Conservation (phyloP, 805 yeast species). For the Metschnikowia lachancei region DNA sequence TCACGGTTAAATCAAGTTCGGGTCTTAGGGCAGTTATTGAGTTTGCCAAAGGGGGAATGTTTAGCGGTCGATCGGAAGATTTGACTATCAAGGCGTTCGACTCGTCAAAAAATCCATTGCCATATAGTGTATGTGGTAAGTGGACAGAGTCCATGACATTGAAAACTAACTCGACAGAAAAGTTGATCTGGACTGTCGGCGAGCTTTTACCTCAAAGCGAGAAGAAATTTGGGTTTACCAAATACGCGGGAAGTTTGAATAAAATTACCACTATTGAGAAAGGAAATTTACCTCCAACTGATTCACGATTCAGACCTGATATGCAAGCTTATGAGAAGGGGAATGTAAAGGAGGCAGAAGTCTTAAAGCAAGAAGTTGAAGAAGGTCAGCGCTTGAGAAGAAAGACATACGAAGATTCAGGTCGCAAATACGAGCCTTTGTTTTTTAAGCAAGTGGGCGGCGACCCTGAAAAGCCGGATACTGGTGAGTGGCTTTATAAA, state of each 20-base stretch:
- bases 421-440: slow-evolving; percentile 49
- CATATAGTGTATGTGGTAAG: slow-evolving; percentile 59
- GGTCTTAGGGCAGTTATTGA: slow-evolving; percentile 69
- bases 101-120: slow-evolving; percentile 31
- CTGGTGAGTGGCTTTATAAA: slow-evolving; percentile 52
- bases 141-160: slow-evolving; percentile 75
- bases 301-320: slow-evolving; percentile 89
- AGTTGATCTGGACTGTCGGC: slow-evolving; percentile 69
- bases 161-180: slow-evolving; percentile 39
- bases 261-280: slow-evolving; percentile 72
- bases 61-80: slow-evolving; percentile 77
- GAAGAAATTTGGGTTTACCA: slow-evolving; percentile 80
- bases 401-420: slow-evolving; percentile 48
- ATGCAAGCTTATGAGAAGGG: slow-evolving; percentile 69
- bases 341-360: slow-evolving; percentile 68
- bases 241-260: slow-evolving; percentile 77
- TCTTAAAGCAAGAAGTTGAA: slow-evolving; percentile 64
- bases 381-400: slow-evolving; percentile 79
- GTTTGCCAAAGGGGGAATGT: slow-evolving; percentile 81
- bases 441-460: slow-evolving; percentile 57
- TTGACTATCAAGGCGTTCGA: slow-evolving; percentile 46
- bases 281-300: slow-evolving; percentile 72
- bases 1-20: slow-evolving; percentile 63
- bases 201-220: slow-evolving; percentile 55
- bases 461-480: slow-evolving; percentile 28